Evolutionary conservation across 345 rosid species (phyloP), one percentile per base, ranked within the genome.

Genomic region (Physaria fendleri): DNA sequence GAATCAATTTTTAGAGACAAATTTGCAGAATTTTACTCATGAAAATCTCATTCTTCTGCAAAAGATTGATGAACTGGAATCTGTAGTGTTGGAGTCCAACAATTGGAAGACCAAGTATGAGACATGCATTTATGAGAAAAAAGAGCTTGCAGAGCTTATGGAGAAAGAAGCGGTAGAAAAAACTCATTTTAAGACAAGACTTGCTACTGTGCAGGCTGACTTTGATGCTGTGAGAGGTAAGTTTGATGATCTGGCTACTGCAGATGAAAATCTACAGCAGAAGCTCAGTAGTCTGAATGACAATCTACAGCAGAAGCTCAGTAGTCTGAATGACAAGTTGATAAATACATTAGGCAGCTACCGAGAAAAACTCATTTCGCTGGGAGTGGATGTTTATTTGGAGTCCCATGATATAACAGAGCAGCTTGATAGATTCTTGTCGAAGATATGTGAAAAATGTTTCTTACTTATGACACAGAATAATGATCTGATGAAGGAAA

Each of bases 31-130:
- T 68, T 51, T 73, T 30, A 78, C 82, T 56, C 54, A 60, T 40
- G 89, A 88, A 71, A 88, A 83, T 72, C 64, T 73, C 71, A 75
- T 66, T 68, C 80, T 83, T 43, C 72, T 59, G 30, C 77, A 85
- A 77, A 93, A 86, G 70, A 69, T 89, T 37, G 62, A 74, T 59
- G 96, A 88, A 70, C 73, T 82, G 80, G 95, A 91, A 69, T 65
- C 83, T 47, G 43, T 78, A 68, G 63, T 75, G 59, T 53, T 68
- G 62, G 91, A 82, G 48, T 81, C 59, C 65, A 66, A 65, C 56
- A 78, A 66, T 58, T 83, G 71, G 43, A 65, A 82, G 73, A 68
- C 65, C 74, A 79, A 70, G 57, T 91, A 75, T 70, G 89, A 83
- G 73, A 65, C 74, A 27, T 72, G 78, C 72, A 69, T 73, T 24